phyloP scores from a whole-genome alignment of 805 yeast genomes.

The Nakazawaea populi region DNA sequence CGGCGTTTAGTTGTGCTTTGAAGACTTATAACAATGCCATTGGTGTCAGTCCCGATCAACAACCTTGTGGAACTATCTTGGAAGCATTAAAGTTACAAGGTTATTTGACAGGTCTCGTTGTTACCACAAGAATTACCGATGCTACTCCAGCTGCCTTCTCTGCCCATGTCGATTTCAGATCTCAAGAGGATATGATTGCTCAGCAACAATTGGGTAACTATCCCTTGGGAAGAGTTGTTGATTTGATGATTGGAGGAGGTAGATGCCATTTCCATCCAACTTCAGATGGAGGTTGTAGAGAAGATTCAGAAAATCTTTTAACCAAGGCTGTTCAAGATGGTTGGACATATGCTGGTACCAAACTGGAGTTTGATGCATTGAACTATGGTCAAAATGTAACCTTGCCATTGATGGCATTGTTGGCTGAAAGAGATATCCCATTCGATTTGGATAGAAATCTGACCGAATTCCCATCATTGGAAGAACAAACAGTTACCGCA shows the following conservation, averaged over 20 bases:
- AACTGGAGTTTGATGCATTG: slow-evolving; percentile 52
- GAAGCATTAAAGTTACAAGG: slow-evolving; percentile 85
- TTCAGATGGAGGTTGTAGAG: slow-evolving; percentile 57
- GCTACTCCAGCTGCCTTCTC: slow-evolving; percentile 94
- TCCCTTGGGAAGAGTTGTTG: slow-evolving; percentile 74
- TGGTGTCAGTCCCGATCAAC: slow-evolving; percentile 63
- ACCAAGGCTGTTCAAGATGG: slow-evolving; percentile 55
- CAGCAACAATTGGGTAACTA: slow-evolving; percentile 80
- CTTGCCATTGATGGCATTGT: slow-evolving; percentile 71
- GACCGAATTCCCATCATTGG: slow-evolving; percentile 62
- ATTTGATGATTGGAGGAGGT: slow-evolving; percentile 88
- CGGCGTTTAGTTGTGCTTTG: slow-evolving; percentile 81
- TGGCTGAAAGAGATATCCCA: slow-evolving; percentile 77
- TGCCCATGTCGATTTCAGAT: slow-evolving; percentile 70
- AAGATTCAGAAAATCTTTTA: slow-evolving; percentile 64
- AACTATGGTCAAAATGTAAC: slow-evolving; percentile 54
- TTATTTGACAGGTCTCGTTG: slow-evolving; percentile 82
- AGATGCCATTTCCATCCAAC: slow-evolving; percentile 72
- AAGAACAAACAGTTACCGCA: slow-evolving; percentile 74
- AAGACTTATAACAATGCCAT: slow-evolving; percentile 89
- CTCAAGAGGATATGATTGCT: slow-evolving; percentile 81
- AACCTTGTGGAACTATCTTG: slow-evolving; percentile 83
- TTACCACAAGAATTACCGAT: slow-evolving; percentile 87
- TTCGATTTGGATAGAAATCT: slow-evolving; percentile 74
- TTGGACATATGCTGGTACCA: slow-evolving; percentile 59